Evolutionary conservation across 768 basidiomycete genomes (phyloP).

Genomic region (Lactarius sanguifluus): DNA sequence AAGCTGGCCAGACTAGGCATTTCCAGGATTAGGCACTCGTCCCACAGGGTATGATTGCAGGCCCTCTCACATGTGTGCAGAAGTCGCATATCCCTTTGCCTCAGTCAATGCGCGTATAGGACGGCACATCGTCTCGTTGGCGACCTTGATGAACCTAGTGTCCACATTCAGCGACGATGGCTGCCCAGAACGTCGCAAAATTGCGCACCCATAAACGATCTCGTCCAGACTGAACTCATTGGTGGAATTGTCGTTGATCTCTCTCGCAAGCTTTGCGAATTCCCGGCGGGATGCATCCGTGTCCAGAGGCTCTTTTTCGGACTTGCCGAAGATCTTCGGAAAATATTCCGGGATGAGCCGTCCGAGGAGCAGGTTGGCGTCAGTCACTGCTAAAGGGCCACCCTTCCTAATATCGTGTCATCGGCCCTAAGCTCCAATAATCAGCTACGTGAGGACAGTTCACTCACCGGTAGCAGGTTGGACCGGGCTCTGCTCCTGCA

Average conservation of each 20-base stretch:
- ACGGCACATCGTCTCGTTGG: slow-evolving; percentile 95
- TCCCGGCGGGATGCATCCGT: slow-evolving; percentile 61
- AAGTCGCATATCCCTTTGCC: slow-evolving; percentile 80
- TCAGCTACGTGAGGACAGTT: not conserved
- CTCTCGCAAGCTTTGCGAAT: slow-evolving; percentile 65
- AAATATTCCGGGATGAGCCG: slow-evolving; percentile 88
- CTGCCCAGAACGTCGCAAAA: not conserved
- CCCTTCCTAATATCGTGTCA: slow-evolving; percentile 60
- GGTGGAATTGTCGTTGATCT: slow-evolving; percentile 59
- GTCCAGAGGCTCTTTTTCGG: slow-evolving; percentile 83
- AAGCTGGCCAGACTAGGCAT: slow-evolving; percentile 71
- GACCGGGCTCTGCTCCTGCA: slow-evolving; percentile 92
- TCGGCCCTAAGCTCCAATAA: not conserved
- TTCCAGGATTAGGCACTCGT: slow-evolving; percentile 15
- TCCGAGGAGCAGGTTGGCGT: slow-evolving; percentile 89
- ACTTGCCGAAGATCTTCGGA: slow-evolving; percentile 92
- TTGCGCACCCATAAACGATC: slow-evolving; percentile 78
- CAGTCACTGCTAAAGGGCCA: slow-evolving; percentile 88
- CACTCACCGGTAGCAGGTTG: slow-evolving; percentile 80
- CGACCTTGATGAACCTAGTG: slow-evolving; percentile 86
- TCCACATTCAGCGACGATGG: not conserved
- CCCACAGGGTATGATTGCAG: slow-evolving; percentile 6
- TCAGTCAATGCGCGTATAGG: slow-evolving; percentile 92
- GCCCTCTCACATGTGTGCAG: slow-evolving; percentile 59
- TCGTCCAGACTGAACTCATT: slow-evolving; percentile 71